Evolutionary conservation across 2,329 filamentous ascomycete genomes (phyloP).

Genomic region (Exophiala sp.): DNA sequence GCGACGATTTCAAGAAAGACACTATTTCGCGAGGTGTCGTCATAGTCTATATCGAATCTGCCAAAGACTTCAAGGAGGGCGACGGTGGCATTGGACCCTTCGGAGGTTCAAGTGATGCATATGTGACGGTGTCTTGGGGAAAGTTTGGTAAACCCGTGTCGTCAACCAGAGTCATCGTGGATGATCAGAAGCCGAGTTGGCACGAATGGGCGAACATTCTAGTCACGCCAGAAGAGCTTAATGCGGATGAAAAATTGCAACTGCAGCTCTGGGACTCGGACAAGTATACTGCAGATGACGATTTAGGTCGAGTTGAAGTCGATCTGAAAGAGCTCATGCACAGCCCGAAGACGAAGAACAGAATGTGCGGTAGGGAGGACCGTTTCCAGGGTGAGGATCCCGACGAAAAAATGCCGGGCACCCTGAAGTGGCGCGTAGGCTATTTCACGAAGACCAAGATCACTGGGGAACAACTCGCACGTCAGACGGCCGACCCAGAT

Average conservation of each 20-base stretch:
- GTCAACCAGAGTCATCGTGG: constrained; percentile 62
- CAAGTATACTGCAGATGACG: constrained; percentile 68
- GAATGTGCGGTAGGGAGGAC: constrained; percentile 61
- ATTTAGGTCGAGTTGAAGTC: constrained; percentile 69
- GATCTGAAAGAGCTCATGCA: constrained; percentile 64
- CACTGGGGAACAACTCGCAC: constrained; percentile 57
- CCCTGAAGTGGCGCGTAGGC: constrained; percentile 66
- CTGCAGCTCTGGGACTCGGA: constrained; percentile 75
- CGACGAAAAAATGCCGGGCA: constrained; percentile 66
- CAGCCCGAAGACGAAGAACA: constrained; percentile 56
- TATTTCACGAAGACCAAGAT: constrained; percentile 67
- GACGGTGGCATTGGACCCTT: constrained; percentile 61
- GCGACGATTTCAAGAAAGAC: constrained; percentile 76
- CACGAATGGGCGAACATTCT: constrained; percentile 67
- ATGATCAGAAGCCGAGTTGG: constrained; percentile 67
- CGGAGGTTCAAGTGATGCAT: constrained; percentile 65
- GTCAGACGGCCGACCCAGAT: constrained; percentile 58
- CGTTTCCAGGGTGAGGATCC: constrained; percentile 63
- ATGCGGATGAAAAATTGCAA: constrained; percentile 66
- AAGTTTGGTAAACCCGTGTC: constrained; percentile 70
- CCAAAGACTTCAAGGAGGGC: constrained; percentile 68
- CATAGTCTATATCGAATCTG: constrained; percentile 63
- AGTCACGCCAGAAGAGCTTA: constrained; percentile 67
- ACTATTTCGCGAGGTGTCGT: constrained; percentile 63
- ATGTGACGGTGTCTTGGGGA: constrained; percentile 70